These are phyloP conservation scores for Pistacia integerrima DNA, from an alignment of 345 rosid species.

Conservation along the genomic window DNA sequence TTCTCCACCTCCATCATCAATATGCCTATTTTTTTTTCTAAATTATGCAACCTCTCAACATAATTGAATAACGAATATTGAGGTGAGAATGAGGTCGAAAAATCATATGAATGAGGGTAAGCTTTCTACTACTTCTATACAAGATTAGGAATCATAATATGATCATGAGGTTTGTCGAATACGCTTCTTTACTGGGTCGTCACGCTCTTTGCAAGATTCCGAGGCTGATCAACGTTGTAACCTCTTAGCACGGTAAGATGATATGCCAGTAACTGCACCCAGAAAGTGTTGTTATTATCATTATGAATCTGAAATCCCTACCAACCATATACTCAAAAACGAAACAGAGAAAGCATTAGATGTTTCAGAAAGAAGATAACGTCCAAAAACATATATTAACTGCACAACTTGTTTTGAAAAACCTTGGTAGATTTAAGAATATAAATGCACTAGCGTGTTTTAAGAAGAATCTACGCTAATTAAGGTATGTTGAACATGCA, in stretches of 20 bases:
- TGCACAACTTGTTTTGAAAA: not conserved
- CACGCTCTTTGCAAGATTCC: constrained; percentile 92
- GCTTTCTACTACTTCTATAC: constrained; percentile 2
- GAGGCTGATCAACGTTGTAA: constrained; percentile 87
- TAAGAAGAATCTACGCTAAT: no score
- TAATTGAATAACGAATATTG: not conserved
- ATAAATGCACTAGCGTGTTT: no score
- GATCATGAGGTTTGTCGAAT: not conserved
- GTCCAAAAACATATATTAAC: not conserved
- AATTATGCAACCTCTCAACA: not conserved
- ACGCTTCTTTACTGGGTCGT: constrained; percentile 57
- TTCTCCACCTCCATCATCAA: not conserved
- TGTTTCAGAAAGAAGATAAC: not conserved
- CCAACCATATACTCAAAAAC: not conserved
- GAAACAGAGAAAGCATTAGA: not conserved
- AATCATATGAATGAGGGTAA: not conserved
- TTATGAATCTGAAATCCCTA: not conserved
- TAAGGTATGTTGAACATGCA: not conserved
- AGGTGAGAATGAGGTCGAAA: not conserved
- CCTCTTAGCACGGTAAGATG: constrained; percentile 86
- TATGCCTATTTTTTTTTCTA: not conserved
- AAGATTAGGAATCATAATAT: not conserved
- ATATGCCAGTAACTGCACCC: constrained; percentile 74
- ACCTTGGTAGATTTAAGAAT: no score
- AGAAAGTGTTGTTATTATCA: not conserved